Evolutionary conservation across 1,284 basidiomycete genomes (phyloP).

Genomic region (Cutaneotrichosporon cutaneum): DNA sequence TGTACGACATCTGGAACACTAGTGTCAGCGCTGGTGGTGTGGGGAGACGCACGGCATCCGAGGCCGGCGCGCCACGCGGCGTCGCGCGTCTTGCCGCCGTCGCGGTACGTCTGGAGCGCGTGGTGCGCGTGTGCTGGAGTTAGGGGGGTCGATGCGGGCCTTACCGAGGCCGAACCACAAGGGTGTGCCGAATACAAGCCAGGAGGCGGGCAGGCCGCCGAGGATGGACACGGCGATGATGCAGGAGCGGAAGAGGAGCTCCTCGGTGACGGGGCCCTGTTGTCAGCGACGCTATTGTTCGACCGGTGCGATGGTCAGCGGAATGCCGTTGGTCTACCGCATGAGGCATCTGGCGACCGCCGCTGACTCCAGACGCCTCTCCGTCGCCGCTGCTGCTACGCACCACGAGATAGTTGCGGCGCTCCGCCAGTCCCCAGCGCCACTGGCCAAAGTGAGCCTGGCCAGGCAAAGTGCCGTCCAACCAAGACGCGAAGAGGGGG

Average conservation of each 20-base stretch:
- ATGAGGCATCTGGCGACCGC: too few relatives aligned
- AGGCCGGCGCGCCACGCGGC: constrained; percentile 66
- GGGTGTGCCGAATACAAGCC: constrained; percentile 76
- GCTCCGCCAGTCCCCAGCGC: constrained; percentile 36
- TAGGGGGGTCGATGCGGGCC: constrained; percentile 35
- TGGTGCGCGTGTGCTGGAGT: constrained; percentile 84
- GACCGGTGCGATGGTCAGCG: background rate
- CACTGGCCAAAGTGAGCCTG: constrained; percentile 50
- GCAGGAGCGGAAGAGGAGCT: constrained; percentile 85
- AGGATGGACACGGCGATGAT: constrained; percentile 72
- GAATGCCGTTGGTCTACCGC: too few relatives aligned
- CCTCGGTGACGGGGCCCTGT: constrained; percentile 87
- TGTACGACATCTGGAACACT: constrained; percentile 87
- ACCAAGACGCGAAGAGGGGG: constrained; percentile 67
- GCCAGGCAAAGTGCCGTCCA: constrained; percentile 63
- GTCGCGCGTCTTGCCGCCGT: constrained; percentile 62
- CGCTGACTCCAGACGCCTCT: too few relatives aligned
- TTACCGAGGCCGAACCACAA: constrained; percentile 82
- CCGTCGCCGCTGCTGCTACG: constrained; percentile 44
- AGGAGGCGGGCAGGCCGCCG: constrained; percentile 59
- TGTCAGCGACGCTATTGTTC: background rate
- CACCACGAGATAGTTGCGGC: constrained; percentile 77
- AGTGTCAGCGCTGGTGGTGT: constrained; percentile 10
- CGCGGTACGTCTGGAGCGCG: constrained; percentile 76
- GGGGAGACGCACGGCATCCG: constrained; percentile 60